Conservation (phyloP, 768 basidiomycete species). For the Suillus alpinus region DNA sequence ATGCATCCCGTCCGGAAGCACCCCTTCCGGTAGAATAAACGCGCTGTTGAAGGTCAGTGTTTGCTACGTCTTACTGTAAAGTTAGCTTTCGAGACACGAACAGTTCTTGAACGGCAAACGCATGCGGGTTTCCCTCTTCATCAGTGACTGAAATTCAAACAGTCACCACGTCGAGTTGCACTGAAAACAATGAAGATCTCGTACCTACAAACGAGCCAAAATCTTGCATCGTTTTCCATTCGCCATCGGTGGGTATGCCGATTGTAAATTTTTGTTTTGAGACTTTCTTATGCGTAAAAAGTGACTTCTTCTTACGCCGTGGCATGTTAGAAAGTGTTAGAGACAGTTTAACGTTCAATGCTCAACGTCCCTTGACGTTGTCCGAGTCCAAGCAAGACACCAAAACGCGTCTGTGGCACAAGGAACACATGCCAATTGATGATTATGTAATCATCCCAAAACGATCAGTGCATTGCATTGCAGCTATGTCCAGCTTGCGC, state of each 20-base stretch:
- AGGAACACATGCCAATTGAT: neutral
- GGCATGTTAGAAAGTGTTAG: conserved; percentile 19
- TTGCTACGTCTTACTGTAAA: neutral
- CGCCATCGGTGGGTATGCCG: conserved; percentile 6
- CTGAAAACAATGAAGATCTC: conserved; percentile 1
- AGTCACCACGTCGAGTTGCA: neutral
- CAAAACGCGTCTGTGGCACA: conserved; percentile 27
- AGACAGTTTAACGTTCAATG: neutral
- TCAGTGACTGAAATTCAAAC: conserved; percentile 13
- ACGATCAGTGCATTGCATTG: neutral
- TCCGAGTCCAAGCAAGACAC: neutral
- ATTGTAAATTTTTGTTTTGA: neutral
- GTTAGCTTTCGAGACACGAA: conserved; percentile 20
- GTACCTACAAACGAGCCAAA: conserved; percentile 20
- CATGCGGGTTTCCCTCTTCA: conserved; percentile 10
- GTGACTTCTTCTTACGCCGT: conserved; percentile 17
- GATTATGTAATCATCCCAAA: conserved; percentile 23
- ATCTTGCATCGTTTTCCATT: conserved; percentile 14
- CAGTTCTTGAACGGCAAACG: conserved; percentile 34
- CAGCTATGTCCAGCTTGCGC: neutral
- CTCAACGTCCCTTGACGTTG: neutral
- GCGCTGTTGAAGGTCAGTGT: conserved; percentile 29
- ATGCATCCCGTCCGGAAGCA: conserved; percentile 20
- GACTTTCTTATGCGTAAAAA: conserved; percentile 18
- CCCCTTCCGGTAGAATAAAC: conserved; percentile 39